Percentiles rank a stretch among this genome's conserved stretches.
phyloP scores from a whole-genome alignment of 495 filamentous ascomycete genomes.

The Daldinia decipiens region DNA sequence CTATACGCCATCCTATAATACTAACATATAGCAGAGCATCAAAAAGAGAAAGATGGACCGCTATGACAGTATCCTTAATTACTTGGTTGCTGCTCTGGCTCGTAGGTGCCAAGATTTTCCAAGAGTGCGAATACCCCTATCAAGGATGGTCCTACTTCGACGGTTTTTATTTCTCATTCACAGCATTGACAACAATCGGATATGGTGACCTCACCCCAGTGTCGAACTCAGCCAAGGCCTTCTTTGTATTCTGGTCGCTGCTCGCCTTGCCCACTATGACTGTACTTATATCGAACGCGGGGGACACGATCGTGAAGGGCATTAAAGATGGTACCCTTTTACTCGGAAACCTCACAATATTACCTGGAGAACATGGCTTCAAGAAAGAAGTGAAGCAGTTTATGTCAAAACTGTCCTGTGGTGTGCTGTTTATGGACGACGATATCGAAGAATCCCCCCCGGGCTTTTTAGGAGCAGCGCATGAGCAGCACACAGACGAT shows the following conservation, averaged over 20 bases:
- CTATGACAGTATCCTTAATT: constrained; percentile 68
- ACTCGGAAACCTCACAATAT: constrained; percentile 76
- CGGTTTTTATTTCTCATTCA: constrained; percentile 82
- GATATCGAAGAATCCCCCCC: constrained; percentile 48
- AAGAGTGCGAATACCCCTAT: constrained; percentile 54
- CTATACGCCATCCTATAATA: background rate
- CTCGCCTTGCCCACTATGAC: constrained; percentile 85
- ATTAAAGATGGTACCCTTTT: constrained; percentile 75
- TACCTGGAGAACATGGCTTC: constrained; percentile 72
- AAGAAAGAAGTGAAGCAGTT: constrained; percentile 53
- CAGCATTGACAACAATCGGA: constrained; percentile 82
- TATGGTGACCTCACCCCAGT: constrained; percentile 81
- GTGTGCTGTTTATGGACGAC: constrained; percentile 50
- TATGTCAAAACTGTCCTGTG: constrained; percentile 50
- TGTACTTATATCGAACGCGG: constrained; percentile 84
- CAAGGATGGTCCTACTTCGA: constrained; percentile 82
- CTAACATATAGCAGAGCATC: constrained; percentile 55
- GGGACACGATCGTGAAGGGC: constrained; percentile 77
- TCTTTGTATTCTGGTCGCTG: constrained; percentile 92
- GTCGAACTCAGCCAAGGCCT: constrained; percentile 76
- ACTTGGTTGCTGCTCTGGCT: constrained; percentile 83
- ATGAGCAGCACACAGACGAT: constrained; percentile 32
- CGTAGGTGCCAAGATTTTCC: constrained; percentile 79
- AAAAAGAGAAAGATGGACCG: constrained; percentile 71
- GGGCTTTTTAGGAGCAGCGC: constrained; percentile 56